Base-by-base conservation (phyloP, 352 stramenopile species). In the Globisporangium iwayamae region DNA sequence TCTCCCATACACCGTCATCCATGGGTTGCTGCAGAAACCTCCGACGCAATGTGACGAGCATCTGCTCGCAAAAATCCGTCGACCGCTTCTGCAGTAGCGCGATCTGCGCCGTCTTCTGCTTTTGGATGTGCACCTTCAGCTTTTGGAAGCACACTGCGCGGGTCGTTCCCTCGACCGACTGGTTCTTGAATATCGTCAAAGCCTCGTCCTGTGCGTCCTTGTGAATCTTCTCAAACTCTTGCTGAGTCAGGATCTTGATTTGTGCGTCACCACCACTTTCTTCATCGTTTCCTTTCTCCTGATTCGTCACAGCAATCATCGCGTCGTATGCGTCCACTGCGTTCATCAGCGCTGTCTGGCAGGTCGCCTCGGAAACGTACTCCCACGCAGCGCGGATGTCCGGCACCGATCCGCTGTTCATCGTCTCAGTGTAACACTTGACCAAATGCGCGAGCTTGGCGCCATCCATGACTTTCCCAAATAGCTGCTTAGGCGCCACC, bases 351-450 rank as follows among this genome's bases (percentile, higher is more conserved):
- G 84, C 84, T 9, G 75, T 72, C 57, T 90, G 79, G 30, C 83
- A 92, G 5, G 86, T 92, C 30, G 83, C 84, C 56, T 94, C 84
- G 4, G 79, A 85, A 14, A 94, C 86, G 41, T 93, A 94, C 62
- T 87, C 78, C 84, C 84, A 94, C 14, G 84, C 86, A 39, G 84
- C 83, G 58, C 90, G 91, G 38, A 94, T 93, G 57, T 92, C 81
- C n/a, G 86, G 84, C 5, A 94, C 71, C 2, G 78, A 72, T 3
- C 84, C 84, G 59, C 74, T 92, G 52, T 87, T 94, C 75, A 94
- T 88, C 4, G 84, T 92, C 14, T 83, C 71, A 0, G 81, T 88
- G 60, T 94, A 94, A 63, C 81, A 90, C 20, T 64, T 69, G 16
- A 75, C 81, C 39, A 94, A 66, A 34, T 89, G 69, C 4, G 79